phyloP scores from a whole-genome alignment of 2,329 filamentous ascomycete genomes.

The Aspergillus versicolor region DNA sequence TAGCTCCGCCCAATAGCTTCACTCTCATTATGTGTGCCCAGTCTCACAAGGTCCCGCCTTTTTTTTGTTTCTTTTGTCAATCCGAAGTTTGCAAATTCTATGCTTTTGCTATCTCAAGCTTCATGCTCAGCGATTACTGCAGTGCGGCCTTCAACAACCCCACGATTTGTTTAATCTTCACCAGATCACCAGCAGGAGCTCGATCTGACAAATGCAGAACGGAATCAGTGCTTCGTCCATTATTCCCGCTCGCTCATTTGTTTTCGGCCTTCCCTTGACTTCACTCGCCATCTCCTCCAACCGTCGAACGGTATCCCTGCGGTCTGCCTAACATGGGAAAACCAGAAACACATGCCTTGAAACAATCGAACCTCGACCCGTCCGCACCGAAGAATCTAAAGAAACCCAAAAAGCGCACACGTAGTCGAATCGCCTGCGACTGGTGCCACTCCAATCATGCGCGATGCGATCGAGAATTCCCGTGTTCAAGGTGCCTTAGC shows the following conservation, averaged over 20 bases:
- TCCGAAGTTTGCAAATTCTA: neutral
- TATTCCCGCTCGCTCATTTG: neutral
- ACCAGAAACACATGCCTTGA: neutral
- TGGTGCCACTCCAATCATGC: conserved; percentile 92
- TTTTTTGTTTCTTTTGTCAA: neutral
- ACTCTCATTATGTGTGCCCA: neutral
- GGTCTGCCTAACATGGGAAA: neutral
- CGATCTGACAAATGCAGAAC: neutral
- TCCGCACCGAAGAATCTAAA: conserved; percentile 25
- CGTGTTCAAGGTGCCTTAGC: conserved; percentile 89
- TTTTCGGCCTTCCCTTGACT: neutral
- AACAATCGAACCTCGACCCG: neutral
- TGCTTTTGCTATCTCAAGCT: neutral
- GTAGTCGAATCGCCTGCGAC: conserved; percentile 67
- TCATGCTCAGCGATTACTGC: neutral
- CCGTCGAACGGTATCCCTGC: neutral
- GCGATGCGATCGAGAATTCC: conserved; percentile 87
- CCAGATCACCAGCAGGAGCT: neutral
- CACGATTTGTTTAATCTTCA: neutral
- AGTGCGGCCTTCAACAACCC: neutral
- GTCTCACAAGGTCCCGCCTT: neutral
- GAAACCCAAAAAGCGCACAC: conserved; percentile 34
- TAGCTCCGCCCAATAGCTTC: neutral
- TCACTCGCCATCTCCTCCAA: neutral
- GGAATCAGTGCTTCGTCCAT: neutral